These are phyloP conservation scores for Lactarius trivialis DNA, from an alignment of 768 basidiomycete species.

Conservation along the genomic window DNA sequence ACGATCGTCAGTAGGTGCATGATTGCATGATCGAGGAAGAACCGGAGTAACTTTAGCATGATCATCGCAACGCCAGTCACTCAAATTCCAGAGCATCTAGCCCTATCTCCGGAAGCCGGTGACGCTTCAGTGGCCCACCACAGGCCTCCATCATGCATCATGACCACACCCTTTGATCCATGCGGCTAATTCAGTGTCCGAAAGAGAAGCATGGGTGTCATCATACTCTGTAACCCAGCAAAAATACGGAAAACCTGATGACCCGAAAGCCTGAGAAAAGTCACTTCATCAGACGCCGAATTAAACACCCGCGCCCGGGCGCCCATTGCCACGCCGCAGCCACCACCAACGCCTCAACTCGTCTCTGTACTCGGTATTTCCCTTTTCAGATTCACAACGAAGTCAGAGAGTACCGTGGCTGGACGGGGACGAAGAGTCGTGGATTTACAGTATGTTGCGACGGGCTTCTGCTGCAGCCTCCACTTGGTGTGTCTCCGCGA, in stretches of 20 bases:
- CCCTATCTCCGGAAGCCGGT: no score
- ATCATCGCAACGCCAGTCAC: no score
- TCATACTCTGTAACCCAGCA: no score
- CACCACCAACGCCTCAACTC: background rate
- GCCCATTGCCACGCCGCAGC: background rate
- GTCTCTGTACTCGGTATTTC: background rate
- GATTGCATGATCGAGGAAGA: no score
- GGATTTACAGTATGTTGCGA: background rate
- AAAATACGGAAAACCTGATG: background rate
- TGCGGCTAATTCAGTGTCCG: background rate
- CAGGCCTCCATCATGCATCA: no score
- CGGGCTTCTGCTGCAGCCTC: background rate
- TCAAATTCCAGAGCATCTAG: no score
- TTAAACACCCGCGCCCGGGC: background rate
- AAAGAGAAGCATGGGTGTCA: background rate
- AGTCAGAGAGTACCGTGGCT: background rate
- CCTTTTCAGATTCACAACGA: background rate
- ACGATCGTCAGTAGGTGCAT: no score
- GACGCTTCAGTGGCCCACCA: no score
- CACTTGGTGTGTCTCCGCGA: background rate
- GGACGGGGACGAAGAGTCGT: background rate
- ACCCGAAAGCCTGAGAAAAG: background rate
- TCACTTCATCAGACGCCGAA: background rate
- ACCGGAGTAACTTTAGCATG: no score
- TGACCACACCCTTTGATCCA: no score